A percentile compares a stretch with the other conserved stretches of the same genome.
phyloP scores from a whole-genome alignment of 352 stramenopile genomes.

The Blastocystis sp. region DNA sequence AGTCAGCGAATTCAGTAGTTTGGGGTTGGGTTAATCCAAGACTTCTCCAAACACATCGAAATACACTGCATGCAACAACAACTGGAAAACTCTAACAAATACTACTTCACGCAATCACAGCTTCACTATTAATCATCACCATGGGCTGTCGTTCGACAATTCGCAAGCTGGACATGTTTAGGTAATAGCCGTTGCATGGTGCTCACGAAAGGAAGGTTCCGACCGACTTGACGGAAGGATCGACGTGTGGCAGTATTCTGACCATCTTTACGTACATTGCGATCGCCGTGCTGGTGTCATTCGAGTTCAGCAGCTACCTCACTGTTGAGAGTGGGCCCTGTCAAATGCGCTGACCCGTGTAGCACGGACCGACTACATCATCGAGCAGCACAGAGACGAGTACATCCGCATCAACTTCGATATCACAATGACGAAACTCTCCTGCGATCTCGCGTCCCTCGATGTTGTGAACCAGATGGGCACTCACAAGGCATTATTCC shows the following conservation, averaged over 20 bases:
- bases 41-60: too few relatives aligned
- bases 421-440: conserved; percentile 56
- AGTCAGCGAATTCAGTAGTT: too few relatives aligned
- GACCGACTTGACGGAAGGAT: conserved; percentile 51
- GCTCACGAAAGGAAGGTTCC: conserved; percentile 33
- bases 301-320: conserved; percentile 56
- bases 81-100: too few relatives aligned
- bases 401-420: conserved; percentile 63
- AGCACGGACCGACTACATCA: conserved; percentile 53
- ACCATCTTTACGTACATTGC: conserved; percentile 45
- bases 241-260: conserved; percentile 51
- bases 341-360: not conserved
- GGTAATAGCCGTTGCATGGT: not conserved
- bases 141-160: conserved; percentile 10
- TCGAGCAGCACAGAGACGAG: conserved; percentile 60
- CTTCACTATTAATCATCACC: not conserved
- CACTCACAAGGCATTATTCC: conserved; percentile 21
- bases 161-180: conserved; percentile 63
- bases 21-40: too few relatives aligned
- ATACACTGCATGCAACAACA: too few relatives aligned
- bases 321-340: conserved; percentile 15
- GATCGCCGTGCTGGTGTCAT: conserved; percentile 9
- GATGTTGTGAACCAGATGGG: conserved; percentile 67
- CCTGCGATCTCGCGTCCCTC: conserved; percentile 47
- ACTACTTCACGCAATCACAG: too few relatives aligned